A percentile compares a stretch with the other conserved stretches of the same genome.
These are phyloP conservation scores for Linum usitatissimum DNA, from an alignment of 345 rosid genomes.

Conservation along the genomic window DNA sequence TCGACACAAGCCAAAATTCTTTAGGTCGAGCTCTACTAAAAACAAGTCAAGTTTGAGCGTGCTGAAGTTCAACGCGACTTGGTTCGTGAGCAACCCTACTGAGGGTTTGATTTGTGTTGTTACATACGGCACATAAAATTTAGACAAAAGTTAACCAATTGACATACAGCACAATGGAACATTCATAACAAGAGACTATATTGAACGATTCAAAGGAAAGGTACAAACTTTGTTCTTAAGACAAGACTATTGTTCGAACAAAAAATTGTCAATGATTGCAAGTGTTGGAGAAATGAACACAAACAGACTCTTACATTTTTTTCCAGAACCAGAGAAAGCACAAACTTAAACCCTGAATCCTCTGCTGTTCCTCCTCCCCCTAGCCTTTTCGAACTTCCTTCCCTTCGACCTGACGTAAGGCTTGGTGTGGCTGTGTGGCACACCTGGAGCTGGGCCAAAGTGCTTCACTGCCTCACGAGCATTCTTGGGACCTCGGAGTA, in stretches of 20 bases:
- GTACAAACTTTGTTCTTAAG: background rate
- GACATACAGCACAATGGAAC: too few relatives aligned
- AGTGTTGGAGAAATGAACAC: background rate
- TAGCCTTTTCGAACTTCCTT: conserved; percentile 26
- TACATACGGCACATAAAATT: too few relatives aligned
- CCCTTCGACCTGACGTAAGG: conserved; percentile 26
- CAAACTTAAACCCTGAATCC: conserved; percentile 21
- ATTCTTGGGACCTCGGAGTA: conserved; percentile 17
- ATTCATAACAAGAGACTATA: too few relatives aligned
- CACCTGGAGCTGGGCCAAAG: conserved; percentile 31
- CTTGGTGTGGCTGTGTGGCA: conserved; percentile 27
- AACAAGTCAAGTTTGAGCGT: too few relatives aligned
- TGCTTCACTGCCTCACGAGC: conserved; percentile 28
- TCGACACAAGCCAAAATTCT: too few relatives aligned
- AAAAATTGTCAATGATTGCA: background rate
- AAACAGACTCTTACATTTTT: background rate
- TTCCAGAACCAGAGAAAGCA: background rate
- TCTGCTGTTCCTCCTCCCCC: conserved; percentile 23
- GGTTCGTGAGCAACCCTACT: too few relatives aligned
- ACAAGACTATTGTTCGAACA: background rate
- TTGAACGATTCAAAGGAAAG: too few relatives aligned
- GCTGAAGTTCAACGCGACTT: too few relatives aligned
- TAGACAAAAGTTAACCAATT: too few relatives aligned
- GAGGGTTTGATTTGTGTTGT: too few relatives aligned
- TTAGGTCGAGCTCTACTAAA: too few relatives aligned